Evolutionary conservation across 2,329 filamentous ascomycete genomes (phyloP), one percentile per base, ranked within the genome.

Genomic region (Didymella segeticola): DNA sequence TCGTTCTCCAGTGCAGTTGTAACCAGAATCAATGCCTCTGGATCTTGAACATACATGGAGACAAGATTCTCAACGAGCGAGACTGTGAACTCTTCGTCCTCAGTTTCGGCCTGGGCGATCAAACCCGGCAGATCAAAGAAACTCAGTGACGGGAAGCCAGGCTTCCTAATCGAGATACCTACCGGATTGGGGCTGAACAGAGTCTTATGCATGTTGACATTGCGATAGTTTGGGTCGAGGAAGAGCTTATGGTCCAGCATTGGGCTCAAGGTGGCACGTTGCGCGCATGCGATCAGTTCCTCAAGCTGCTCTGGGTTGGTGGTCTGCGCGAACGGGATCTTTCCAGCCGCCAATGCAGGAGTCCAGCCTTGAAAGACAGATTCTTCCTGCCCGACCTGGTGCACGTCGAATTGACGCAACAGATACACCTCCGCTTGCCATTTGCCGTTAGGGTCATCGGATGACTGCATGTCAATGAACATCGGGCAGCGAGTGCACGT

Each of bases 81-180:
- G 11, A 93, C 88, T 0, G 93, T 77, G 51, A 89, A 64, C 1
- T 57, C 37, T 0, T 57, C 52, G 0, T 55, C 56, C 0, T 36
- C 57, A 7, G 86, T 80, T 2, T 86, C 84, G 0, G 87, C 82
- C 7, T 88, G 88, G 17, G 86, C 85, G 57, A 96, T 93, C 0
- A 96, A 86, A 0, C 92, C 92, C 0, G 92, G 92, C 0, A 96
- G 80, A 56, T 96, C 92, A 56, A 90, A 93, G 63, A 96, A 96
- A 0, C 88, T 91, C 0, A 96, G 71, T 5, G 90, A 86, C 0
- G 90, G 88, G 0, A 93, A 80, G 0, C 80, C 81, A 0, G 89
- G 89, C 0, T 88, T 89, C 0, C 85, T 85, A 22, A 96, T 91
- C 46, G 91, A 84, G 20, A 96, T 78, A 0, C 87, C 83, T 0